Conservation (phyloP, 1,284 basidiomycete genomes). For the Trametes sp. region DNA sequence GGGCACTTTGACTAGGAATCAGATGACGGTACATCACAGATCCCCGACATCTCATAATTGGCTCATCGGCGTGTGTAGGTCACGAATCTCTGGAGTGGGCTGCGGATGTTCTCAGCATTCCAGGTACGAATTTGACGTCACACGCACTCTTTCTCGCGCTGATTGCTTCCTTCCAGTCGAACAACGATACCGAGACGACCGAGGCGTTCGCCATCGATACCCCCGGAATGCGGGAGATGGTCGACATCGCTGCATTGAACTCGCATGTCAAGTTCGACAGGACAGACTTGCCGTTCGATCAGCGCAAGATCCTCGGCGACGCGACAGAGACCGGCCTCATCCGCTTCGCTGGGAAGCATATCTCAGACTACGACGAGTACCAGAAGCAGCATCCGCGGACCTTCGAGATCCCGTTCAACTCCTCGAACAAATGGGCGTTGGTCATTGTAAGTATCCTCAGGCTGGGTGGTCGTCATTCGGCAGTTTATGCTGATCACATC, state of each 20-base stretch:
- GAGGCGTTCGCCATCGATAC: slow-evolving; percentile 56
- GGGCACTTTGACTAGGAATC: slow-evolving; percentile 76
- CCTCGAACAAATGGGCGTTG: slow-evolving; percentile 75
- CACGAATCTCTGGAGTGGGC: slow-evolving; percentile 69
- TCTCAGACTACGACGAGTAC: slow-evolving; percentile 61
- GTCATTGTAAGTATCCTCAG: slow-evolving; percentile 60
- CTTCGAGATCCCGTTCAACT: slow-evolving; percentile 78
- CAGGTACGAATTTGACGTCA: slow-evolving; percentile 46
- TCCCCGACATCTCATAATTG: neutral
- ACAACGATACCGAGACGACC: slow-evolving; percentile 67
- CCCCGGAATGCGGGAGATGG: slow-evolving; percentile 67
- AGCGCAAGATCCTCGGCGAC: slow-evolving; percentile 69
- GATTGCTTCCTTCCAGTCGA: slow-evolving; percentile 51
- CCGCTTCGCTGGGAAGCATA: slow-evolving; percentile 65
- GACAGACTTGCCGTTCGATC: slow-evolving; percentile 66
- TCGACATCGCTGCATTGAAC: slow-evolving; percentile 69
- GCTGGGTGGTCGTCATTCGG: neutral
- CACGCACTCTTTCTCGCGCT: neutral
- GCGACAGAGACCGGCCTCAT: slow-evolving; percentile 75
- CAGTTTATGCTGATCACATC: neutral
- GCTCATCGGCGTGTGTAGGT: slow-evolving; percentile 45
- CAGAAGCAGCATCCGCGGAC: slow-evolving; percentile 60
- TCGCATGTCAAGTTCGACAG: slow-evolving; percentile 75
- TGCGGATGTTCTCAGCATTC: slow-evolving; percentile 67
- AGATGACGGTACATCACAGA: slow-evolving; percentile 63